Base-by-base conservation (phyloP, 306 rosid species). In the Bauhinia variegata region DNA sequence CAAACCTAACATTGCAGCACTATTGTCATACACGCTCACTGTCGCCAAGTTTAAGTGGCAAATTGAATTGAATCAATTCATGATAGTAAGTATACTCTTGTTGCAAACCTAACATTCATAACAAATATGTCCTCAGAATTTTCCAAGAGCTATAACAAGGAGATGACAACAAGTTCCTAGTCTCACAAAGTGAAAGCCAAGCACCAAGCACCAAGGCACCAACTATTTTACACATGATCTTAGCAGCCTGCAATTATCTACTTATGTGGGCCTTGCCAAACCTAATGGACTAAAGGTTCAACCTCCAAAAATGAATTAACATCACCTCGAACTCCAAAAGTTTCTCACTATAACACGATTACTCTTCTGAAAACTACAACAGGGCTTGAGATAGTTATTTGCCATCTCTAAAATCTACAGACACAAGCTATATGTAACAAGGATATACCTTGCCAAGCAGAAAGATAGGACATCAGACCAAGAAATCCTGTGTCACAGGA, bases 101-200 rank as follows among this genome's bases (percentile, higher is more conserved):
- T 3, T 57, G 39, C 39, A 34, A 17, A 41, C 11, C 52, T 36
- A 30, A 48, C 18, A 47, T 48, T 48, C 52, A 37, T 48, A 23
- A 39, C 60, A 58, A 33, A 53, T n/a, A 7, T 17, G 30, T 32
- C 31, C 15, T 70, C 10, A 57, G 16, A 23, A 57, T 43, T 57
- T 41, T 60, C 46, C 23, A 44, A n/a, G 11, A 19, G 39, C 11
- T 14, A 19, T 5, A 19, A n/a, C 41, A 36, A 36, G 7, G 8
- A 48, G 7, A 14, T 5, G 44, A 4, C 17, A 7, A 19, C 17
- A 5, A 41, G 51, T 19, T 60, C 18, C 48, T 8, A 44, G 10
- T 49, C 46, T 16, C 6, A 47, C 16, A 36, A 36, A 34, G 31
- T 46, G 31, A 63, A 32, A 37, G 30, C 11, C 31, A 31, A 8